A percentile compares a stretch with the other conserved stretches of the same genome.
These are phyloP conservation scores for Claviceps paspali DNA, from an alignment of 2,329 filamentous ascomycete genomes.

Conservation along the genomic window DNA sequence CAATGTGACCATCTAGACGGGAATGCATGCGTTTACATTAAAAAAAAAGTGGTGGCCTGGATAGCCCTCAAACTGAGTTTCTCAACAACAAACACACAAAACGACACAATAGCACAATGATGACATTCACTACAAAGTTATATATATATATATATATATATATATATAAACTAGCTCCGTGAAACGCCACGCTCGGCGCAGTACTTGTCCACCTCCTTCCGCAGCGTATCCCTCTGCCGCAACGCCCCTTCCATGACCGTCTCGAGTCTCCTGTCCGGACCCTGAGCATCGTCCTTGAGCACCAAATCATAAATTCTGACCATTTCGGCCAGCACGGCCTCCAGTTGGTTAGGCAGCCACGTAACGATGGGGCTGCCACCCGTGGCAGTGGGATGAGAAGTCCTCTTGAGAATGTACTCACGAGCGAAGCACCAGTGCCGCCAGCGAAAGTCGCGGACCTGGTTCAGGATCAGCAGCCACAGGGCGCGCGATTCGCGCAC, in stretches of 20 bases:
- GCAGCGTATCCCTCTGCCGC: constrained; percentile 48
- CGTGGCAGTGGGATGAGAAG: constrained; percentile 60
- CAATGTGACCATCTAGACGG: no score
- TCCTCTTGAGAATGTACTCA: constrained; percentile 72
- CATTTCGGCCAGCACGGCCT: constrained; percentile 61
- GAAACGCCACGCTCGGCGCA: constrained; percentile 44
- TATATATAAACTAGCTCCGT: no score
- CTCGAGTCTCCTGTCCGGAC: constrained; percentile 30
- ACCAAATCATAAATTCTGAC: constrained; percentile 34
- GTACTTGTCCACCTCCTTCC: constrained; percentile 63
- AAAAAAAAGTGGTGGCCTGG: no score
- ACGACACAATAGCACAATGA: no score
- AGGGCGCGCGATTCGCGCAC: constrained; percentile 40
- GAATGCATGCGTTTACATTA: no score
- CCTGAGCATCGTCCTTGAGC: constrained; percentile 20
- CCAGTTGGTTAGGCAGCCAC: constrained; percentile 70
- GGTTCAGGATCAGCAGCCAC: constrained; percentile 52
- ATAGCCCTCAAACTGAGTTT: no score
- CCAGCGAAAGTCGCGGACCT: constrained; percentile 71
- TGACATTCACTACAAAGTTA: no score
- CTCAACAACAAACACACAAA: no score
- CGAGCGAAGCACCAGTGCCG: constrained; percentile 75
- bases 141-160: no score
- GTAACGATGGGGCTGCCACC: constrained; percentile 72
- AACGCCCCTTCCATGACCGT: constrained; percentile 53